Evolutionary conservation across 441 rosid genomes (phyloP), one percentile per base, ranked within the genome.

Genomic region (Brassica hybrid): DNA sequence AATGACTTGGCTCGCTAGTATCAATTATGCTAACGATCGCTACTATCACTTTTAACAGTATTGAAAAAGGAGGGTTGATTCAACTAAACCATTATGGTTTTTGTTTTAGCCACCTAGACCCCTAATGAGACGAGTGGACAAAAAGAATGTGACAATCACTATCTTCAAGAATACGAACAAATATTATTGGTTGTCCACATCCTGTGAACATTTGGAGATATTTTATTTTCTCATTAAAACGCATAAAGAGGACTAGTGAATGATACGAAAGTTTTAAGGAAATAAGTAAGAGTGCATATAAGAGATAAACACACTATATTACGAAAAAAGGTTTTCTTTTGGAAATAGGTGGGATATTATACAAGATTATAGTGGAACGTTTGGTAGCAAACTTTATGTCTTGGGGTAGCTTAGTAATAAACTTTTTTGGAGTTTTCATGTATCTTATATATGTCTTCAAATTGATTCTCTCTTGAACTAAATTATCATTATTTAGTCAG

Each of bases 341-440:
- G 65, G 69, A 61, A 60, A 52, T n/a, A n/a, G n/a, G 23, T 66
- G 32, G 8, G 66, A 19, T 57, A 48, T 59, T 57, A 11, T 58
- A 50, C 73, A 21, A 58, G 14, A 32, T 59, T 1, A 0, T 10
- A 66, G 23, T 52, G 77, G 64, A 21, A 50, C 30, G 12, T 78
- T 78, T 78, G 81, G 77, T 72, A 48, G 57, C 25, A 66, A 72
- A 48, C 73, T 72, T 78, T 78, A 48, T 66, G 73, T 71, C 41
- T 54, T 21, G 23, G 23, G 23, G 23, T 21, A 21, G 23, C 23
- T 21, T 21, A 21, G 23, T 21, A 21, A 21, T 21, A 21, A 21
- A n/a, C n/a, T 21, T 0, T 21, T 21, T 21, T 21, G 23, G 23
- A 21, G 23, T 21, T 21, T 21, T 21, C 0, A 21, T 0, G 23